These are phyloP conservation scores for Pseudohalonectria lignicola DNA, from an alignment of 2,329 filamentous ascomycete genomes.

Conservation along the genomic window DNA sequence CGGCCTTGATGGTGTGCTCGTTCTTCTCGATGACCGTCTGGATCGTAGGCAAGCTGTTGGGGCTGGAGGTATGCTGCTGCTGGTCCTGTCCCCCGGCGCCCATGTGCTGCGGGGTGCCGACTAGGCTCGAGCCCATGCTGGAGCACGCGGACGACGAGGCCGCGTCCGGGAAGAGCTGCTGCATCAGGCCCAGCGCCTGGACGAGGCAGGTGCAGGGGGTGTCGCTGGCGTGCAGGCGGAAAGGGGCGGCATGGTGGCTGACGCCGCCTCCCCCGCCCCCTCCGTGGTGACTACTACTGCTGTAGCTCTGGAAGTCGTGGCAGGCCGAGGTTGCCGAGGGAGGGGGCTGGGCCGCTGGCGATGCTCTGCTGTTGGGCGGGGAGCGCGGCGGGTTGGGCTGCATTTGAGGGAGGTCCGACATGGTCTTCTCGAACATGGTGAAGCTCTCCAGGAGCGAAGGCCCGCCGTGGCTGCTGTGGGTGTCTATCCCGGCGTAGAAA, in stretches of 20 bases:
- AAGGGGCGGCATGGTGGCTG: too few species aligned
- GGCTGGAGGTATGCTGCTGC: neutral
- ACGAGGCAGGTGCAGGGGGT: conserved; percentile 8
- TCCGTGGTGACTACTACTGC: too few species aligned
- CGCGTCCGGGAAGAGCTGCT: conserved; percentile 11
- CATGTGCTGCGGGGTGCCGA: too few species aligned
- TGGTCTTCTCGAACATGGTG: neutral
- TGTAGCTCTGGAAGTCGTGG: too few species aligned
- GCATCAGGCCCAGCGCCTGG: conserved; percentile 12
- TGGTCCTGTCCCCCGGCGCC: too few species aligned
- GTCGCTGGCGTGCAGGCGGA: too few species aligned
- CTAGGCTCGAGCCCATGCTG: too few species aligned
- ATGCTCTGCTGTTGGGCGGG: neutral
- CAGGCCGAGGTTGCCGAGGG: too few species aligned
- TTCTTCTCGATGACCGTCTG: conserved; percentile 17
- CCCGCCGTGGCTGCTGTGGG: neutral
- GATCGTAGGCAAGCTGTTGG: neutral
- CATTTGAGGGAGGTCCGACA: neutral
- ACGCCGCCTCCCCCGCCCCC: too few species aligned
- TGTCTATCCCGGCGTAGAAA: neutral
- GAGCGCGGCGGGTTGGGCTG: neutral
- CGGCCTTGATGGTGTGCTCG: conserved; percentile 15
- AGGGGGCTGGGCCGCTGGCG: too few species aligned
- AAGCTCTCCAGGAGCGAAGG: conserved; percentile 3
- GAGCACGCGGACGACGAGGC: neutral